Conservation (phyloP, 495 filamentous ascomycete species). For the Aspergillus baeticus region DNA sequence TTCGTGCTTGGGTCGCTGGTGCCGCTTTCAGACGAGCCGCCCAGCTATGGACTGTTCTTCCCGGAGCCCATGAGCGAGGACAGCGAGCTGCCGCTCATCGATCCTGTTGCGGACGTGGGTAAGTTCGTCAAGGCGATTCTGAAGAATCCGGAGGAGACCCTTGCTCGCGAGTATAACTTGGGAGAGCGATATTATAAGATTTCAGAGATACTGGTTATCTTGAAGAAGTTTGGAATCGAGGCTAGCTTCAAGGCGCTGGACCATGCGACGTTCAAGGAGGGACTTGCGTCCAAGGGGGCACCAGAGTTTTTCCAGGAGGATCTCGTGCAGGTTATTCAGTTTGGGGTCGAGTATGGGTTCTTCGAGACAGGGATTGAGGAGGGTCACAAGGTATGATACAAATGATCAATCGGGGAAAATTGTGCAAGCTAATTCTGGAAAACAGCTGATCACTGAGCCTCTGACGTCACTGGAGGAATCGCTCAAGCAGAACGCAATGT, state of each 20-base stretch:
- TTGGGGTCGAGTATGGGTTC: neutral
- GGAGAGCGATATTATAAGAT: neutral
- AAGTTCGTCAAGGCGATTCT: constrained; percentile 7
- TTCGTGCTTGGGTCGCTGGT: neutral
- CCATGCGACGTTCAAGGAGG: neutral
- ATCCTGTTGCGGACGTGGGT: neutral
- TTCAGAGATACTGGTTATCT: neutral
- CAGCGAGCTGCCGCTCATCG: neutral
- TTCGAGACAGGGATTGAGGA: neutral
- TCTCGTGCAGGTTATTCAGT: neutral
- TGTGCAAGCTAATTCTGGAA: neutral
- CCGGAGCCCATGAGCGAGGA: neutral
- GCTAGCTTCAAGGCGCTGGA: neutral
- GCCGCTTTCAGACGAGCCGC: neutral
- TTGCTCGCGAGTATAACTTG: neutral
- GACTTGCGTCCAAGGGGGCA: neutral
- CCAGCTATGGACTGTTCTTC: neutral
- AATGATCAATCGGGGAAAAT: neutral
- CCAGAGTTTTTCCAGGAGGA: constrained; percentile 6
- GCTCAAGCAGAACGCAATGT: neutral
- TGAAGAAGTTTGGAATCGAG: neutral
- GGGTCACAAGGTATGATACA: neutral
- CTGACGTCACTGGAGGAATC: constrained; percentile 4
- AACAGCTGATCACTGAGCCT: neutral
- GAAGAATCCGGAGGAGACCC: neutral